Evolutionary conservation across 306 rosid species (phyloP).

Genomic region (Hippophae gyantsensis): DNA sequence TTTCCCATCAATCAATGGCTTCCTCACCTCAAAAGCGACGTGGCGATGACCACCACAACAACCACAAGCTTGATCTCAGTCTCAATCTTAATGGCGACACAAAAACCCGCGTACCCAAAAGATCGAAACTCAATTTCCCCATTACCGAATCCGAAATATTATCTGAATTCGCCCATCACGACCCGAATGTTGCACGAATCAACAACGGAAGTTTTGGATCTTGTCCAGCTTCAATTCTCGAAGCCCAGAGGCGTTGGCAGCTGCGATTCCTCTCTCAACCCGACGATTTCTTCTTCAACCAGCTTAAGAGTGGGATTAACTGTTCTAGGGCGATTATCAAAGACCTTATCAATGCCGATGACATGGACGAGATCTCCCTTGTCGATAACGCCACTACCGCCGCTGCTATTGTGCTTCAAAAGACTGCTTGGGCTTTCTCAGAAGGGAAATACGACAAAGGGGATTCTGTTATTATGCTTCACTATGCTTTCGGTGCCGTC

Average conservation of each 20-base stretch:
- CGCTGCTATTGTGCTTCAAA: conserved; percentile 88
- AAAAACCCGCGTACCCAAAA: conserved; percentile 39
- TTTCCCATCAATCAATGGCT: conserved; percentile 9
- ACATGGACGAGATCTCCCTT: conserved; percentile 69
- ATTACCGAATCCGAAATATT: conserved; percentile 48
- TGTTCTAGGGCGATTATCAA: conserved; percentile 52
- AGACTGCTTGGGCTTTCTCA: conserved; percentile 61
- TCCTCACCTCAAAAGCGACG: conserved; percentile 12
- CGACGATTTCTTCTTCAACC: conserved; percentile 67
- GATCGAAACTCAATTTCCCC: conserved; percentile 39
- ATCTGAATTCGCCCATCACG: conserved; percentile 71
- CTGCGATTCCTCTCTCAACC: conserved; percentile 63
- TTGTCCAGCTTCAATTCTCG: conserved; percentile 58
- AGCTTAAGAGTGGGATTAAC: conserved; percentile 44
- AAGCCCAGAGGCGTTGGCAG: conserved; percentile 57
- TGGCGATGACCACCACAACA: conserved; percentile 29
- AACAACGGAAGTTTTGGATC: conserved; percentile 93
- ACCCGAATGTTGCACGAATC: conserved; percentile 59
- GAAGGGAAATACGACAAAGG: conserved; percentile 58
- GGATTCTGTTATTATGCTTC: conserved; percentile 82
- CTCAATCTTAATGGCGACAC: conserved; percentile 45
- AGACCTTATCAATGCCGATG: conserved; percentile 57
- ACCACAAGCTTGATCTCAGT: conserved; percentile 1
- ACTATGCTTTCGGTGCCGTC: conserved; percentile 77
- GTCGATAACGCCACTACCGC: conserved; percentile 99